Conservation (phyloP, 768 basidiomycete species). For the Butyriboletus loyo region DNA sequence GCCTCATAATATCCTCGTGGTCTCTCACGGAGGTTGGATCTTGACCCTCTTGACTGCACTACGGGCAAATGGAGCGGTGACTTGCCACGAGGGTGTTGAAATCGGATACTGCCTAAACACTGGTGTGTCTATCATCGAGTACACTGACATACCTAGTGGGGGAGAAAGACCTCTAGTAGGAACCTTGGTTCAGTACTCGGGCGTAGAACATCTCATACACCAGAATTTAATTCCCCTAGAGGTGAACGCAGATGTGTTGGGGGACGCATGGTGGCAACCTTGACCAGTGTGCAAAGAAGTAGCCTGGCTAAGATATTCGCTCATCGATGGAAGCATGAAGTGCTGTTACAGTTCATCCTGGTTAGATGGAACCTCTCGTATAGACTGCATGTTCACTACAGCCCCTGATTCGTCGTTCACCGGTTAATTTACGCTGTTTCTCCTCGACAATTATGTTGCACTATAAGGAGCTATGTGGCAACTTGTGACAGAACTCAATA, state of each 20-base stretch:
- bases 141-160: conserved; percentile 25
- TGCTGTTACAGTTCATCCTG: background rate
- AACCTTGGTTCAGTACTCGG: conserved; percentile 47
- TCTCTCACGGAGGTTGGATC: conserved; percentile 49
- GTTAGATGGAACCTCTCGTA: background rate
- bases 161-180: conserved; percentile 21
- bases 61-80: conserved; percentile 38
- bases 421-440: too few species aligned
- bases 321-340: background rate
- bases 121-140: conserved; percentile 54
- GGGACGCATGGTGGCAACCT: conserved; percentile 5
- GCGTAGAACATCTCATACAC: conserved; percentile 47
- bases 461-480: conserved; percentile 62
- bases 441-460: background rate
- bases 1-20: background rate
- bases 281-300: background rate
- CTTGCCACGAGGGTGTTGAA: conserved; percentile 28
- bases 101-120: conserved; percentile 16
- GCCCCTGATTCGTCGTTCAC: background rate
- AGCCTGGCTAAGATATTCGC: background rate
- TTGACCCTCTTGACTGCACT: conserved; percentile 41
- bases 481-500: conserved; percentile 30
- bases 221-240: conserved; percentile 31
- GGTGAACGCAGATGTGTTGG: conserved; percentile 48
- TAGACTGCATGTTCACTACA: background rate